These are phyloP conservation scores for Tulasnella sp. DNA, from an alignment of 768 basidiomycete genomes.

Conservation along the genomic window DNA sequence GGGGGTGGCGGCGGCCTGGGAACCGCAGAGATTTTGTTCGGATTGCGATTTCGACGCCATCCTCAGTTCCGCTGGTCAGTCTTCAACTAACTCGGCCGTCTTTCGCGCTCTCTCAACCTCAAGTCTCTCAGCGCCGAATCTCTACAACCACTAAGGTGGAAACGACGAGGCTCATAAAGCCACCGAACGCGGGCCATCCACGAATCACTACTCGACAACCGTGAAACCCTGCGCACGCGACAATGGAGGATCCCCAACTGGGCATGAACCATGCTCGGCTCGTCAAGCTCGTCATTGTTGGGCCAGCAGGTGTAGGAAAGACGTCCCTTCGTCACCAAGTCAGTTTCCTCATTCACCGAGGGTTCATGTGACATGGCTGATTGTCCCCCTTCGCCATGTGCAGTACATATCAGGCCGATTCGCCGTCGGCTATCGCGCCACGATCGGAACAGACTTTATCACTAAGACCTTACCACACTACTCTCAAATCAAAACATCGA, in stretches of 20 bases:
- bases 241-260: background rate
- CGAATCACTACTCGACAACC: background rate
- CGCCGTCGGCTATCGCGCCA: constrained; percentile 72
- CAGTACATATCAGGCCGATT: constrained; percentile 76
- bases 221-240: constrained; percentile 1
- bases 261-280: background rate
- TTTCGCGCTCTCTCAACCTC: background rate
- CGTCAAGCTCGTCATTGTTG: constrained; percentile 77
- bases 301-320: constrained; percentile 76
- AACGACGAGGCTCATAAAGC: background rate
- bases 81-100: background rate
- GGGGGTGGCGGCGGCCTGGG: constrained; percentile 6
- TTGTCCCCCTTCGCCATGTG: background rate
- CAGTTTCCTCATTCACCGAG: background rate
- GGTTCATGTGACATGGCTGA: background rate
- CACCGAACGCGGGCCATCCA: background rate
- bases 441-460: constrained; percentile 88
- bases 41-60: constrained; percentile 1
- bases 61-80: background rate
- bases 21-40: background rate
- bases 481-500: constrained; percentile 32
- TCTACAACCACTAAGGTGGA: background rate
- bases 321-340: constrained; percentile 33
- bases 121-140: background rate
- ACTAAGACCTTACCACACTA: constrained; percentile 67